These are phyloP conservation scores for Leishmania tarentolae DNA, from an alignment of 208 protist species.

Conservation along the genomic window DNA sequence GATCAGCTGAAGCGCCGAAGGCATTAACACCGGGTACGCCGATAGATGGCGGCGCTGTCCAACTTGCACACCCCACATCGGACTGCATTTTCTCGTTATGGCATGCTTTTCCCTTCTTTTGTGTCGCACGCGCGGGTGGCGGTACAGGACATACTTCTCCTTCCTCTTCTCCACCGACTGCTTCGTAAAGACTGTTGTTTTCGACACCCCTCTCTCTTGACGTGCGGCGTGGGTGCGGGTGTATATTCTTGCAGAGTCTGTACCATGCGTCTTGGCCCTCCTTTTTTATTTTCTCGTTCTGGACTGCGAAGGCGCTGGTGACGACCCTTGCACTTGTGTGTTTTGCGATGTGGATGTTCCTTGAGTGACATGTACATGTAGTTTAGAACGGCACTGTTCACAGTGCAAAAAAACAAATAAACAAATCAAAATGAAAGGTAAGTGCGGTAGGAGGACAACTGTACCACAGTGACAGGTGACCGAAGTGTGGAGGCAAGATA, in stretches of 20 bases:
- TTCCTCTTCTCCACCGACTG: neutral
- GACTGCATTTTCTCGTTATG: slow-evolving; percentile 1
- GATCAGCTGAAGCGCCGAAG: slow-evolving; percentile 57
- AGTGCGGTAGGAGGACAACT: no score
- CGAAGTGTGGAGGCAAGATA: neutral
- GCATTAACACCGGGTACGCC: slow-evolving; percentile 11
- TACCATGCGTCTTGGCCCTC: slow-evolving; percentile 1
- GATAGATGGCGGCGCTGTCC: neutral
- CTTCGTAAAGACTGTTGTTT: neutral
- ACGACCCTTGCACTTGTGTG: neutral
- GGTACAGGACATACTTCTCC: neutral
- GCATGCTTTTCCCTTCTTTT: neutral
- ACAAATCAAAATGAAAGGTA: neutral
- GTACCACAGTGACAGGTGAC: no score
- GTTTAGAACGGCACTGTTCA: slow-evolving; percentile 3
- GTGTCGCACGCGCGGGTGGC: neutral
- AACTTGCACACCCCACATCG: neutral
- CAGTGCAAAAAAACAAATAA: neutral
- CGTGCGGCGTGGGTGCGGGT: neutral
- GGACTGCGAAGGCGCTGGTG: neutral
- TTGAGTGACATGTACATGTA: slow-evolving; percentile 5
- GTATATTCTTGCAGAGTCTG: slow-evolving; percentile 4
- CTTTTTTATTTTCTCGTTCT: neutral
- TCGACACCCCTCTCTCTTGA: neutral
- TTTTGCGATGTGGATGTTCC: neutral